phyloP scores from a whole-genome alignment of 352 stramenopile species.

The Pythium graminicola region DNA sequence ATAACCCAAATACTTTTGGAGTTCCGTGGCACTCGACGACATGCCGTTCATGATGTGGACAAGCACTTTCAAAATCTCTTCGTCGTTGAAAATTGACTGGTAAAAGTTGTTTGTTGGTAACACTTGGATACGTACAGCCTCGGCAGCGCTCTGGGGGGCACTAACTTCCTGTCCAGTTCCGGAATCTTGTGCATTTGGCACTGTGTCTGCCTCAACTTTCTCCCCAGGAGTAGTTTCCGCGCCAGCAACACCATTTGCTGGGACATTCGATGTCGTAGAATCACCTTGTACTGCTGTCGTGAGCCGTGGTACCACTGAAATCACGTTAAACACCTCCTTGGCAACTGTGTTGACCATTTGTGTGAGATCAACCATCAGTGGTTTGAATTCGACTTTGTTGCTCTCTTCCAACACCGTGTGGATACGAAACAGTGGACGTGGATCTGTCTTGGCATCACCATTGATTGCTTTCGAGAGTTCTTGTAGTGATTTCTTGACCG shows the following conservation, averaged over 20 bases:
- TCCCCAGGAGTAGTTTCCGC: conserved; percentile 2
- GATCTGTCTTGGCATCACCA: conserved; percentile 87
- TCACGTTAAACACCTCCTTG: conserved; percentile 94
- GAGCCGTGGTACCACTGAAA: conserved; percentile 88
- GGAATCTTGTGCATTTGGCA: conserved; percentile 11
- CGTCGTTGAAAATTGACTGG: conserved; percentile 93
- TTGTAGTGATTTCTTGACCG: conserved; percentile 93
- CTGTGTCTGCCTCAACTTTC: neutral
- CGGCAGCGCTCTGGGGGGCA: neutral
- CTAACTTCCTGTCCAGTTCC: neutral
- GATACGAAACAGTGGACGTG: conserved; percentile 89
- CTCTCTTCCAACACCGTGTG: conserved; percentile 92
- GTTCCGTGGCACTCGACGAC: conserved; percentile 87
- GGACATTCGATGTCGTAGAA: neutral
- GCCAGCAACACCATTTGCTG: conserved; percentile 20
- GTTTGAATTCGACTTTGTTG: conserved; percentile 88
- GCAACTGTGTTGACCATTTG: conserved; percentile 93
- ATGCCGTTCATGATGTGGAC: conserved; percentile 97
- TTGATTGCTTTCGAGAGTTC: conserved; percentile 93
- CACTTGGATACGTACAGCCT: neutral
- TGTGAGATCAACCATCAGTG: conserved; percentile 91
- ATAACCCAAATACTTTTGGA: conserved; percentile 94
- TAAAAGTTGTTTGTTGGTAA: conserved; percentile 73
- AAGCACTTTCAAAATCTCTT: conserved; percentile 93
- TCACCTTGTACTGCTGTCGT: conserved; percentile 39